phyloP scores from a whole-genome alignment of 176 grass and related monocot species.

The Avena eriantha region DNA sequence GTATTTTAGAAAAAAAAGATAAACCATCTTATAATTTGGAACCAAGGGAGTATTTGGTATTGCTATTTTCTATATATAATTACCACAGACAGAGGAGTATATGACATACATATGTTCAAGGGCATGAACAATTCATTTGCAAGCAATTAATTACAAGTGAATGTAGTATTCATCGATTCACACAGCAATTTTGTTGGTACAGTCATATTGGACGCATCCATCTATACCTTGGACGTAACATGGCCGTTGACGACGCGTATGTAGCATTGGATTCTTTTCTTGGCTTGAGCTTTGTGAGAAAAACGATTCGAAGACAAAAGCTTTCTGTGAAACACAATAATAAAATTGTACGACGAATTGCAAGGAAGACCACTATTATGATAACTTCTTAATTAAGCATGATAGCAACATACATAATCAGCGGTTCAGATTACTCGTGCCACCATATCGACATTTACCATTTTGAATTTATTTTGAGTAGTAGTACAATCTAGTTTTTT shows the following conservation, averaged over 20 bases:
- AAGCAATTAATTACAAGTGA: neutral
- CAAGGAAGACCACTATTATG: neutral
- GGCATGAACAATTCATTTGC: neutral
- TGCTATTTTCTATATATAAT: neutral
- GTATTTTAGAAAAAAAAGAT: too few relatives aligned
- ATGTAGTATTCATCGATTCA: neutral
- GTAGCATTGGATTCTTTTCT: slow-evolving; percentile 40
- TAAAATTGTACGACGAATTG: neutral
- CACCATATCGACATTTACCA: neutral
- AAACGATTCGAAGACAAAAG: neutral
- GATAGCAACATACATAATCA: neutral
- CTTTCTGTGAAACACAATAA: neutral
- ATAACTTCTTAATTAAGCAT: neutral
- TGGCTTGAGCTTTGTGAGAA: neutral
- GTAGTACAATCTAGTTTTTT: neutral
- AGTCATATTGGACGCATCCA: neutral
- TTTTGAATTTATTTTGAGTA: neutral
- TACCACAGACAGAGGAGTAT: neutral
- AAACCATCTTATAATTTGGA: too few relatives aligned
- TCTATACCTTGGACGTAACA: neutral
- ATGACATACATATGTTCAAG: neutral
- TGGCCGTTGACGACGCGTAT: neutral
- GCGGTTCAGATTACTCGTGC: neutral
- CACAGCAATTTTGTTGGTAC: neutral
- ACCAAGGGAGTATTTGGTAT: neutral